These are phyloP conservation scores for Escallonia herrerae DNA, from an alignment of 129 eudicot genomes.

Conservation along the genomic window DNA sequence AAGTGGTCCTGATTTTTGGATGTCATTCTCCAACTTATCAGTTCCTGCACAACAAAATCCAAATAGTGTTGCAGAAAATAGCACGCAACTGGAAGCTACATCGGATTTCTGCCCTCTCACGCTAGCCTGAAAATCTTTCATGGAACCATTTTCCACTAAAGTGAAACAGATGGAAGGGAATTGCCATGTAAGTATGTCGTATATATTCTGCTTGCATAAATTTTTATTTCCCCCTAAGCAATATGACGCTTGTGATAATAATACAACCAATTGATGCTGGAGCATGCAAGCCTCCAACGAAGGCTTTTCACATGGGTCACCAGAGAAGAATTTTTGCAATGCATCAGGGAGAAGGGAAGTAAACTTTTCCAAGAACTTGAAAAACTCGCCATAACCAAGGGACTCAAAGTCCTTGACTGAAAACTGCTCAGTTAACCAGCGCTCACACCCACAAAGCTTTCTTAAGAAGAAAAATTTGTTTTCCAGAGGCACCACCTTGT, in stretches of 20 bases:
- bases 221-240: slow-evolving; percentile 36
- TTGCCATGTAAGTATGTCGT: slow-evolving; percentile 54
- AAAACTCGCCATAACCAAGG: slow-evolving; percentile 72
- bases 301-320: slow-evolving; percentile 23
- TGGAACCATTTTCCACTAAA: slow-evolving; percentile 26
- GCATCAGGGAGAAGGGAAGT: slow-evolving; percentile 38
- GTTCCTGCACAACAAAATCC: neutral
- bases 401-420: slow-evolving; percentile 44
- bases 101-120: slow-evolving; percentile 20
- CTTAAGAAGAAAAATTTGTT: slow-evolving; percentile 26
- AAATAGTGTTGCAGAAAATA: slow-evolving; percentile 62
- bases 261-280: slow-evolving; percentile 44
- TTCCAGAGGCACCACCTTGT: slow-evolving; percentile 14
- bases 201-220: slow-evolving; percentile 41
- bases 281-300: slow-evolving; percentile 57
- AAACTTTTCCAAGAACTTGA: slow-evolving; percentile 42
- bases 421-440: slow-evolving; percentile 43
- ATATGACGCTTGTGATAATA: slow-evolving; percentile 58
- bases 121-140: slow-evolving; percentile 14
- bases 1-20: slow-evolving; percentile 9
- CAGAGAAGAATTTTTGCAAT: slow-evolving; percentile 31
- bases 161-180: slow-evolving; percentile 61
- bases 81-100: slow-evolving; percentile 28
- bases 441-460: slow-evolving; percentile 47
- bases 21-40: neutral